These are phyloP conservation scores for Sarcodon aspratus DNA, from an alignment of 768 basidiomycete genomes.

Conservation along the genomic window DNA sequence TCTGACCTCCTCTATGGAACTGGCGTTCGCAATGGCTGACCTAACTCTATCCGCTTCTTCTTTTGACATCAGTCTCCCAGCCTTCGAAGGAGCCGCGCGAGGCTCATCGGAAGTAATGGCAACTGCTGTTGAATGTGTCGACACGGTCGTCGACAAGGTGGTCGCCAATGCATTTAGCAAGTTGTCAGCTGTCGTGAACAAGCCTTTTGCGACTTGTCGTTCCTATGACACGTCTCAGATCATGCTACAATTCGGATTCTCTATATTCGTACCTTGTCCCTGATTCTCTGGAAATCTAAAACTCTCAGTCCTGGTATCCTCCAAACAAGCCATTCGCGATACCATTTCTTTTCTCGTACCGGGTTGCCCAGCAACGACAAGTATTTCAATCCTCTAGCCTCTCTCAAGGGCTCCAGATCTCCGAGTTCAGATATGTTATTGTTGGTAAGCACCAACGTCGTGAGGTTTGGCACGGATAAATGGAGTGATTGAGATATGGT, in stretches of 20 bases:
- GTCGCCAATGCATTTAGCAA: conserved; percentile 74
- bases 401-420: conserved; percentile 75
- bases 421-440: conserved; percentile 74
- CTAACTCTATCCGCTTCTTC: conserved; percentile 85
- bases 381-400: conserved; percentile 63
- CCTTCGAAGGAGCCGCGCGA: conserved; percentile 52
- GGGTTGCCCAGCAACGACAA: conserved; percentile 75
- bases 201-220: conserved; percentile 55
- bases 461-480: conserved; percentile 76
- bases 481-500: conserved; percentile 74
- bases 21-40: conserved; percentile 82
- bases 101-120: conserved; percentile 70
- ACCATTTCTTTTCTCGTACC: conserved; percentile 86
- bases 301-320: conserved; percentile 80
- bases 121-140: conserved; percentile 51
- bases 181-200: conserved; percentile 76
- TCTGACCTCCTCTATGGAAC: conserved; percentile 82
- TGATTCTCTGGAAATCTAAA: conserved; percentile 90
- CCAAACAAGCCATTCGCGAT: conserved; percentile 93
- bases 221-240: conserved; percentile 37
- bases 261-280: conserved; percentile 69
- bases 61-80: conserved; percentile 82
- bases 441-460: conserved; percentile 74
- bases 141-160: conserved; percentile 62
- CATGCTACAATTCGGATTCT: background rate